Conservation (phyloP, 345 rosid genomes). For the Kernera saxatilis region DNA sequence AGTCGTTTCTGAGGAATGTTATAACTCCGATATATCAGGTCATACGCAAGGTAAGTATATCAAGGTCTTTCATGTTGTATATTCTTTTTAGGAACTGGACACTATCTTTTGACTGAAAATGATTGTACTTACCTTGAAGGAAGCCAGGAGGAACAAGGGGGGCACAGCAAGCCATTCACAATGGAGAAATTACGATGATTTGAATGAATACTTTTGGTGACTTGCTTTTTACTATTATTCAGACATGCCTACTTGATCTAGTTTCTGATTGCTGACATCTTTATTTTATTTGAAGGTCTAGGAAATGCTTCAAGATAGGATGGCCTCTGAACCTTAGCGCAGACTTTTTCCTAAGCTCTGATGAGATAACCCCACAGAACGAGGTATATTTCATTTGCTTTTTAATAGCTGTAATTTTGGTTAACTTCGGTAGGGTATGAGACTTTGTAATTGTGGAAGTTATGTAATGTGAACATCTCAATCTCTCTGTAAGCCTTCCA, state of each 20-base stretch:
- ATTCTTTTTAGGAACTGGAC: background rate
- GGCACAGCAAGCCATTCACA: constrained; percentile 92
- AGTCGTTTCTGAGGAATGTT: constrained; percentile 67
- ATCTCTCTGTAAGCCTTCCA: background rate
- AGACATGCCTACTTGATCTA: background rate
- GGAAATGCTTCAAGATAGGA: constrained; percentile 49
- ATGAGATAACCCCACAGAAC: constrained; percentile 31
- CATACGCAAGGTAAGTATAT: constrained; percentile 52
- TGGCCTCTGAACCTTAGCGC: constrained; percentile 67
- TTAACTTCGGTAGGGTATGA: background rate
- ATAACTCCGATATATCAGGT: constrained; percentile 77
- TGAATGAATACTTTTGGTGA: constrained; percentile 97
- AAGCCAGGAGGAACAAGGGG: constrained; percentile 65
- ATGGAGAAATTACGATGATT: constrained; percentile 97
- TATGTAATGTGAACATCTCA: background rate
- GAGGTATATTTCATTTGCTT: constrained; percentile 37
- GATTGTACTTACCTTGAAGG: constrained; percentile 48
- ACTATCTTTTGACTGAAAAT: constrained; percentile 9
- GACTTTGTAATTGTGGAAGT: background rate
- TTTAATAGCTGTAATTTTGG: background rate
- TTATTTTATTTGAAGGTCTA: constrained; percentile 52
- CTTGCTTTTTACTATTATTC: background rate
- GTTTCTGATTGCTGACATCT: background rate
- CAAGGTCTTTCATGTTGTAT: background rate
- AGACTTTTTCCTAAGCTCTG: constrained; percentile 65